These are phyloP conservation scores for Geotrichum reessii DNA, from an alignment of 1,139 yeast species.

Conservation along the genomic window DNA sequence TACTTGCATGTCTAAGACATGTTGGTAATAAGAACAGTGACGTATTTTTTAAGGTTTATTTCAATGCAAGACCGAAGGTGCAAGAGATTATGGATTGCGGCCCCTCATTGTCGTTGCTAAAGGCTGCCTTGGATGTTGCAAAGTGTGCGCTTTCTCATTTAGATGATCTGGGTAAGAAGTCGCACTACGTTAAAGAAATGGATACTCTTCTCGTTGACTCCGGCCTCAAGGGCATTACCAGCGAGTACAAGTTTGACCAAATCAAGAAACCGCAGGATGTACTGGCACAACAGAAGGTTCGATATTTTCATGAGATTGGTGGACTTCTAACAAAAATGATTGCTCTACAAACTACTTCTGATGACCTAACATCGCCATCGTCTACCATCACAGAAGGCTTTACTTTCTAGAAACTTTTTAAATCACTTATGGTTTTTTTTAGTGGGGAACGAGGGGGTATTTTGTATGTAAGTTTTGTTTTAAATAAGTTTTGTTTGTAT, in stretches of 20 bases:
- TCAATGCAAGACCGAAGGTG: conserved; percentile 14
- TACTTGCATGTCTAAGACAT: conserved; percentile 46
- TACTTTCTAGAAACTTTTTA: neutral
- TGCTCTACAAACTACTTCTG: neutral
- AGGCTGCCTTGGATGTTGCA: conserved; percentile 16
- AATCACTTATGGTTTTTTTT: neutral
- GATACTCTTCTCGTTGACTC: conserved; percentile 8
- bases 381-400: conserved; percentile 3
- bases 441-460: too few species aligned
- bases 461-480: too few species aligned
- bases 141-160: conserved; percentile 13
- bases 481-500: too few species aligned
- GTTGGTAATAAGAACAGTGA: conserved; percentile 33
- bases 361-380: neutral
- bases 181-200: conserved; percentile 5
- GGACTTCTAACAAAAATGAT: neutral
- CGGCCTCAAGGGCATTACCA: conserved; percentile 6
- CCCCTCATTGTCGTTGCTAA: conserved; percentile 11
- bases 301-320: neutral
- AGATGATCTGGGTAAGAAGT: conserved; percentile 1
- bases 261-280: neutral
- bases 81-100: conserved; percentile 14
- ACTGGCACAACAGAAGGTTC: neutral
- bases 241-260: neutral
- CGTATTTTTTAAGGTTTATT: conserved; percentile 13